Conservation (phyloP, 2,329 filamentous ascomycete genomes). For the Gnomoniopsis sp. region DNA sequence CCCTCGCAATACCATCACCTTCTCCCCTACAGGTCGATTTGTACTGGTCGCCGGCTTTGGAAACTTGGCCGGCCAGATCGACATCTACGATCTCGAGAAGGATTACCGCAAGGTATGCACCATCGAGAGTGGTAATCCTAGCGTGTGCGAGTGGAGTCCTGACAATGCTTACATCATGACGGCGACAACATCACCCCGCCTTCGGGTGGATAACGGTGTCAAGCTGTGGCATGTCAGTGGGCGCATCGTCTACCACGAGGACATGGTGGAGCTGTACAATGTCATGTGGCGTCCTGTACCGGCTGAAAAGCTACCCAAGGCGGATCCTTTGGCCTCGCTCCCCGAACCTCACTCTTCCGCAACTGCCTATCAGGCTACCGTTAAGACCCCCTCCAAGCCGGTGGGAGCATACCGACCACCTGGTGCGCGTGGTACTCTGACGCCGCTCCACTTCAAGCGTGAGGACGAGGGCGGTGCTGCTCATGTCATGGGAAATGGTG, state of each 20-base stretch:
- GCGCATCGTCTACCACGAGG: slow-evolving; percentile 88
- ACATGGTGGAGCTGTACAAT: slow-evolving; percentile 91
- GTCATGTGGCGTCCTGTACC: slow-evolving; percentile 82
- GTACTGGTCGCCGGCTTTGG: slow-evolving; percentile 94
- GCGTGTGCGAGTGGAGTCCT: slow-evolving; percentile 94
- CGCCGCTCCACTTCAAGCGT: slow-evolving; percentile 92
- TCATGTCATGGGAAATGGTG: slow-evolving; percentile 75
- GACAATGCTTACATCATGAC: slow-evolving; percentile 95
- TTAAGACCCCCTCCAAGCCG: slow-evolving; percentile 94
- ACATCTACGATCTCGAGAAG: slow-evolving; percentile 94
- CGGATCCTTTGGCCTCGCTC: slow-evolving; percentile 69
- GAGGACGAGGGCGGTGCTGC: slow-evolving; percentile 93
- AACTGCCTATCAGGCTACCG: slow-evolving; percentile 73
- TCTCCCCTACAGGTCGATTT: slow-evolving; percentile 91
- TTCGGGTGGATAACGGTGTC: slow-evolving; percentile 94
- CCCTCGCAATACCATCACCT: slow-evolving; percentile 91
- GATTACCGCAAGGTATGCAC: slow-evolving; percentile 90
- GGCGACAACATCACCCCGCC: slow-evolving; percentile 91
- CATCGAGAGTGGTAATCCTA: slow-evolving; percentile 93
- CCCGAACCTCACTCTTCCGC: slow-evolving; percentile 82
- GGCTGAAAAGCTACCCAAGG: slow-evolving; percentile 53
- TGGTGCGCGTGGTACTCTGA: slow-evolving; percentile 82
- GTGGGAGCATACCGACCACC: slow-evolving; percentile 96
- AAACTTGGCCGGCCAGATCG: slow-evolving; percentile 95
- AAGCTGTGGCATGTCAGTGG: slow-evolving; percentile 93